These are phyloP conservation scores for Vaccinium macrocarpon DNA, from an alignment of 148 eudicot species.

Conservation along the genomic window DNA sequence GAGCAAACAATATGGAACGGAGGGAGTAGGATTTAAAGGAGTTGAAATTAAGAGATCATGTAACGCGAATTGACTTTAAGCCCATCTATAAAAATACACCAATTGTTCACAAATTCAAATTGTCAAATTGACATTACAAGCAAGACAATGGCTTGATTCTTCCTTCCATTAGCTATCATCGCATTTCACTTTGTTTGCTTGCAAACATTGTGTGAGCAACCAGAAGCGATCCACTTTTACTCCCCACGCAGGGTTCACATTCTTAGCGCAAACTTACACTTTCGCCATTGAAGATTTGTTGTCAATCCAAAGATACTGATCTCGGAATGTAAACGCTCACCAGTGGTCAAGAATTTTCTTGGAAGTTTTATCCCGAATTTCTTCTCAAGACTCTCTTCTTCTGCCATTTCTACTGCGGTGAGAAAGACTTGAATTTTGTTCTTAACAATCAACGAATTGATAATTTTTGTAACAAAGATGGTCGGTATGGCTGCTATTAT, in stretches of 20 bases:
- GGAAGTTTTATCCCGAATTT: neutral
- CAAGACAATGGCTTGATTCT: neutral
- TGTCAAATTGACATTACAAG: no score
- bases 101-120: no score
- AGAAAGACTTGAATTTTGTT: neutral
- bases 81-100: no score
- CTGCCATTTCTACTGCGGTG: neutral
- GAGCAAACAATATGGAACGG: no score
- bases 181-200: neutral
- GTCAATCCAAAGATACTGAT: conserved; percentile 1
- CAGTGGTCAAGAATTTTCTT: neutral
- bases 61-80: no score
- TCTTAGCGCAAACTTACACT: neutral
- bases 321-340: neutral
- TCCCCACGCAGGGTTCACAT: neutral
- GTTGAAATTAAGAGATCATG: neutral
- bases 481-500: neutral
- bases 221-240: neutral
- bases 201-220: neutral
- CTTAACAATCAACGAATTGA: neutral
- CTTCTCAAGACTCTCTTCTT: neutral
- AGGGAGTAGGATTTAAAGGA: neutral
- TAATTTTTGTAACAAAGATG: neutral
- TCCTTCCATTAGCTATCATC: neutral
- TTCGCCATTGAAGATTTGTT: neutral